phyloP scores from a whole-genome alignment of 2,329 filamentous ascomycete genomes.

The Monilinia aucupariae region DNA sequence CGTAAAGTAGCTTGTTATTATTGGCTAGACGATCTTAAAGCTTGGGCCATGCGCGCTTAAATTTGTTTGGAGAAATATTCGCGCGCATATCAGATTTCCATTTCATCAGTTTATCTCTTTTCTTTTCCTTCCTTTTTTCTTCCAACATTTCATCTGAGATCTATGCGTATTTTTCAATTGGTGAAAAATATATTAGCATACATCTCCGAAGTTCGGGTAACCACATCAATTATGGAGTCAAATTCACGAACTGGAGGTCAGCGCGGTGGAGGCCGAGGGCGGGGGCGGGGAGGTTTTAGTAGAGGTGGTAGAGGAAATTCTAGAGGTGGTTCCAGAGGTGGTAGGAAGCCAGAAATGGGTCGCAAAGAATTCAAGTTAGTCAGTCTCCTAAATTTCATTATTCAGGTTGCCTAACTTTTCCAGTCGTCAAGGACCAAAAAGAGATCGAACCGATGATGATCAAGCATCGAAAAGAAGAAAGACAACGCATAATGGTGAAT shows the following conservation, averaged over 20 bases:
- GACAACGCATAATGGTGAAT: constrained; percentile 37
- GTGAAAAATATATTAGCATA: not conserved
- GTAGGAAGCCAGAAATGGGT: constrained; percentile 61
- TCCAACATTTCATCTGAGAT: not conserved
- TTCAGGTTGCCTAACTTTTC: constrained; percentile 43
- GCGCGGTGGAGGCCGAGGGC: constrained; percentile 22
- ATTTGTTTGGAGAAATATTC: constrained; percentile 7
- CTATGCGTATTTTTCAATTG: constrained; percentile 2
- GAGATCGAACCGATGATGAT: constrained; percentile 45
- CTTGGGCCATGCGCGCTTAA: not conserved
- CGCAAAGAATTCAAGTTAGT: constrained; percentile 60
- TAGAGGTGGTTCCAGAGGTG: constrained; percentile 40
- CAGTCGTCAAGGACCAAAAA: constrained; percentile 48
- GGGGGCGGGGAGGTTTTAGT: constrained; percentile 22
- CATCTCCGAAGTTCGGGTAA: constrained; percentile 1
- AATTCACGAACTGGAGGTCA: constrained; percentile 20
- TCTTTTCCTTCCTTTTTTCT: not conserved
- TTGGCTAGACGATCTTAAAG: not conserved
- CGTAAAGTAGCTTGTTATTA: not conserved
- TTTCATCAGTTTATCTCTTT: too few species aligned
- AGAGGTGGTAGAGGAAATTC: constrained; percentile 39
- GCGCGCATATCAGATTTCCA: not conserved
- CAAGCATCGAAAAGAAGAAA: constrained; percentile 52
- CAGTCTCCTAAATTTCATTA: constrained; percentile 1
- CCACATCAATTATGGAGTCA: constrained; percentile 19